Conservation (phyloP, 768 basidiomycete genomes). For the Boletales sp. region DNA sequence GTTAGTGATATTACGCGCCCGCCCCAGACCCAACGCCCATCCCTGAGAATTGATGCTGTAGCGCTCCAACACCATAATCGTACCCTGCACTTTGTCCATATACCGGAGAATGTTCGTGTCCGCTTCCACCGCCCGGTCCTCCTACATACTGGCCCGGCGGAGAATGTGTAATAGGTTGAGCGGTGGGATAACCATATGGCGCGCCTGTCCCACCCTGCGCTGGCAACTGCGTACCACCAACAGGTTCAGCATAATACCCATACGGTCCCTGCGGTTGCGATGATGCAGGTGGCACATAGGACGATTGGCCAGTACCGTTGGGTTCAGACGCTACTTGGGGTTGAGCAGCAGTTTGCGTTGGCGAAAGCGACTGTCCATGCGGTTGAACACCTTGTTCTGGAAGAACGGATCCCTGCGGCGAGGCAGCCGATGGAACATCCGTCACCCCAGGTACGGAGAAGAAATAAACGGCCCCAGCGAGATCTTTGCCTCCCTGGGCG, state of each 20-base stretch:
- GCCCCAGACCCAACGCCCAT: constrained; percentile 24
- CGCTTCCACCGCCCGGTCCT: constrained; percentile 19
- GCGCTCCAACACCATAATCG: constrained; percentile 19
- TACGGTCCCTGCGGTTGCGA: constrained; percentile 21
- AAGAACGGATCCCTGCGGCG: constrained; percentile 4
- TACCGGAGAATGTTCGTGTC: constrained; percentile 16
- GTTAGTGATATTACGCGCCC: constrained; percentile 20
- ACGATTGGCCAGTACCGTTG: constrained; percentile 4
- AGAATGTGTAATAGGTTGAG: constrained; percentile 15
- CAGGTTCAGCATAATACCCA: constrained; percentile 16
- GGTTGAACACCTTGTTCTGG: constrained; percentile 10
- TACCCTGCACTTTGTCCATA: constrained; percentile 20
- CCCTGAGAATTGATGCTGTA: constrained; percentile 31
- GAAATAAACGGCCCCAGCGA: constrained; percentile 78
- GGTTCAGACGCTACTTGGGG: constrained; percentile 16
- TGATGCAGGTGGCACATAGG: constrained; percentile 10
- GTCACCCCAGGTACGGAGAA: constrained; percentile 72
- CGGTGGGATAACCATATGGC: constrained; percentile 16
- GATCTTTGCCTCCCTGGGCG: constrained; percentile 70
- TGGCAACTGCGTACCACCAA: neutral
- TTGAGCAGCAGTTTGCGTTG: constrained; percentile 15
- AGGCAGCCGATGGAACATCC: constrained; percentile 30
- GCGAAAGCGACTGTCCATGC: constrained; percentile 13
- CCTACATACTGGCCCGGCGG: constrained; percentile 16
- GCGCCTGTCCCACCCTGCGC: constrained; percentile 5